A percentile compares a stretch with the other conserved stretches of the same genome.
Evolutionary conservation across 2,329 filamentous ascomycete genomes (phyloP).

Genomic region (Metarhizium brunneum): DNA sequence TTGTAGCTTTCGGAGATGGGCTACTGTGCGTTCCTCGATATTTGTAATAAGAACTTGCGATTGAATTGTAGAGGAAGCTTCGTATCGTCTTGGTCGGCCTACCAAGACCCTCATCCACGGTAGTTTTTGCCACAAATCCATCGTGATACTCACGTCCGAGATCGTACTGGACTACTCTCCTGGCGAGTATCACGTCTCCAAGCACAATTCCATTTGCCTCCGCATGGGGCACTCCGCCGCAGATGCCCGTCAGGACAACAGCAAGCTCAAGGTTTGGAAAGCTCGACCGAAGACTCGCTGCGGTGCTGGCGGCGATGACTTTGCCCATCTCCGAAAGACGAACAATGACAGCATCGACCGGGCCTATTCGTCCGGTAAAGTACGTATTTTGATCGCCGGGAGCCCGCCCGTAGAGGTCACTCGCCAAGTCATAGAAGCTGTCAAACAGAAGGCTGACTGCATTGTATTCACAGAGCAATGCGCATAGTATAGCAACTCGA

Average conservation of each 20-base stretch:
- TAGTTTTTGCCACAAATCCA: not conserved
- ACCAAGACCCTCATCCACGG: not conserved
- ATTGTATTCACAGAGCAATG: not conserved
- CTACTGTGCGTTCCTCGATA: not conserved
- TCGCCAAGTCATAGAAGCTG: not conserved
- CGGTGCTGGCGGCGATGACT: not conserved
- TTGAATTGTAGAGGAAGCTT: not conserved
- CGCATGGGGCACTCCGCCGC: constrained; percentile 8
- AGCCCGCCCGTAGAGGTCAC: not conserved
- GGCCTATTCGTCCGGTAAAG: not conserved
- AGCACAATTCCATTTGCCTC: not conserved
- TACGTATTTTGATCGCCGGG: not conserved
- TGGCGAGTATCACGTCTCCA: not conserved
- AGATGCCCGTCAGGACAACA: not conserved
- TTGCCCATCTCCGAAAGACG: not conserved
- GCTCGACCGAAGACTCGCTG: not conserved
- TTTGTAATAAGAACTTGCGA: too few species aligned
- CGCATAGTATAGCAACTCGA: not conserved
- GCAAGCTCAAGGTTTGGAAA: not conserved
- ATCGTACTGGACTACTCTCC: not conserved
- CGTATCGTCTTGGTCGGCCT: not conserved
- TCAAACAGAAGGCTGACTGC: not conserved
- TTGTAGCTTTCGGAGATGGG: too few species aligned
- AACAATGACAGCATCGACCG: not conserved
- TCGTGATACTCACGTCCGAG: not conserved